A percentile compares a stretch with the other conserved stretches of the same genome.
phyloP scores from a whole-genome alignment of 1,284 basidiomycete species.

The Sanghuangporus sanghuang region DNA sequence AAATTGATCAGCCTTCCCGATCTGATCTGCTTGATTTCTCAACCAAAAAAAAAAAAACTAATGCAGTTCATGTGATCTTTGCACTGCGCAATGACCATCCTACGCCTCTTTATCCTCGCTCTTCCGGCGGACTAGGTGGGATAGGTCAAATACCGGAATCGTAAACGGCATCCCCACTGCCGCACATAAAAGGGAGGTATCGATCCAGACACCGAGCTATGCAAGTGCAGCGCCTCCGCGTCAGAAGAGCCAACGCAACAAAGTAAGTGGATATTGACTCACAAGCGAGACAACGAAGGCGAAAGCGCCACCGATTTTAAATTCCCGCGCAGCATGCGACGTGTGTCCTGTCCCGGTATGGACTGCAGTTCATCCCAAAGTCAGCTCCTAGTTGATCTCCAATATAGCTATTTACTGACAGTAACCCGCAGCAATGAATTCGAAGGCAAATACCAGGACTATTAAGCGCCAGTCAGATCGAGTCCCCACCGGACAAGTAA shows the following conservation, averaged over 20 bases:
- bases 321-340: slow-evolving; percentile 16
- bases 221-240: background rate
- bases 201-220: slow-evolving; percentile 20
- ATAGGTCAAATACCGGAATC: slow-evolving; percentile 21
- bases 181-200: slow-evolving; percentile 19
- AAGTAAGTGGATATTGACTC: background rate
- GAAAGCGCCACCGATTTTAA: slow-evolving; percentile 20
- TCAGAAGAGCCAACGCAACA: background rate
- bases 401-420: slow-evolving; percentile 15
- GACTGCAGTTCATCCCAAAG: slow-evolving; percentile 7
- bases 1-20: too few relatives aligned
- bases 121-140: background rate
- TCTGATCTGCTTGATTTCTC: too few relatives aligned
- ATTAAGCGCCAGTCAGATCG: background rate
- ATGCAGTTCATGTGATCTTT: too few relatives aligned
- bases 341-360: slow-evolving; percentile 17
- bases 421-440: slow-evolving; percentile 21
- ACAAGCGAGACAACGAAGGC: slow-evolving; percentile 20
- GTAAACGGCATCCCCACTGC: slow-evolving; percentile 20
- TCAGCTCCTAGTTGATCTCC: background rate
- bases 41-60: too few relatives aligned
- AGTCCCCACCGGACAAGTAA: background rate
- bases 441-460: slow-evolving; percentile 20
- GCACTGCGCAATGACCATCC: background rate
- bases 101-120: background rate